Evolutionary conservation across 352 stramenopile species (phyloP), one percentile per base, ranked within the genome.

Genomic region (Phytophthora melonis): DNA sequence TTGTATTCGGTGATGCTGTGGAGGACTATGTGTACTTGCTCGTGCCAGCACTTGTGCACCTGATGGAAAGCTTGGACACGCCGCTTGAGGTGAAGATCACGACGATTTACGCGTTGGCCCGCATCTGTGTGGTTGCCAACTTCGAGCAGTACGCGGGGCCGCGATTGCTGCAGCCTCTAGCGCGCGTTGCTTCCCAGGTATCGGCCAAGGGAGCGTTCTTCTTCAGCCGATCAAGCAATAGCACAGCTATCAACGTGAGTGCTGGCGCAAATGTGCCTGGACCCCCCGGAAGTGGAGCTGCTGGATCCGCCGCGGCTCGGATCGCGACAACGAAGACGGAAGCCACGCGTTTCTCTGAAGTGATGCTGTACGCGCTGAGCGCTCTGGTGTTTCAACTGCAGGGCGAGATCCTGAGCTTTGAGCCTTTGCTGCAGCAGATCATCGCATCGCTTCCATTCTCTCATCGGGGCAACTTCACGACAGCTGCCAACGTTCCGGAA

Each of bases 21-120:
- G 88, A 95, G 16, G 95, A 99, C 54, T 98, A 98, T 74, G 87
- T 99, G 11, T 98, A 99, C 76, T 75, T 99, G 66, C 64, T 99
- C 13, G 78, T 99, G 5, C 97, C 97, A 47, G 92, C 94, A 4
- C 79, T 99, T 7, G 82, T 99, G 47, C 96, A 97, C 39, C 79
- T 99, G 9, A 91, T 96, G 68, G 97, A 99, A 68, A 93, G 88
- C 61, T 70, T 98, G 13, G 90, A 98, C 13, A 97, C 90, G 23
- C 74, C 91, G 0, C 70, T 92, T 55, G 80, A 93, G 47, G 90
- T 94, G 19, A 90, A 96, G 63, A 88, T 92, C 30, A 90, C 84
- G 5, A 83, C 83, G 1, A 82, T 94, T 30, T 91, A 94, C 58
- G 84, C 89, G 10, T 69, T 95, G 27, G 85, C 87, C 3, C 80